These are phyloP conservation scores for Sphagnurus paluster DNA, from an alignment of 1,284 basidiomycete species.

Conservation along the genomic window DNA sequence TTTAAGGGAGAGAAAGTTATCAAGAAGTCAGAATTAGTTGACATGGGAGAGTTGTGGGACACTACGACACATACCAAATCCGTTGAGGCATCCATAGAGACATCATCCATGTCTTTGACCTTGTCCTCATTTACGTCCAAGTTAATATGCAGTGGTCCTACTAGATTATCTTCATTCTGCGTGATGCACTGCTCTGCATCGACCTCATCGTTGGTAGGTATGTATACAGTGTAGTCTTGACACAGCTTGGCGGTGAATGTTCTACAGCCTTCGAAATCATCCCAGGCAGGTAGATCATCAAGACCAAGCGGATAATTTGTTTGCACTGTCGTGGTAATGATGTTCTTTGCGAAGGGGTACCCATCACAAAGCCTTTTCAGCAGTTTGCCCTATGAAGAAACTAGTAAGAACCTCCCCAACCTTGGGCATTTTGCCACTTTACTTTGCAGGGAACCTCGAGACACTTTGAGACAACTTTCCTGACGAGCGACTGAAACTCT, in stretches of 20 bases:
- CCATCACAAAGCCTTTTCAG: slow-evolving; percentile 53
- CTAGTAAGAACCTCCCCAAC: background rate
- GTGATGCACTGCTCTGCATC: too few species aligned
- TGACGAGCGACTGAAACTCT: slow-evolving; percentile 44
- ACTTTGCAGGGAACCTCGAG: slow-evolving; percentile 69
- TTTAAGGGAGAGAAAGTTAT: slow-evolving; percentile 8
- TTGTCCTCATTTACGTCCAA: slow-evolving; percentile 18
- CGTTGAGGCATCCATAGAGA: slow-evolving; percentile 15
- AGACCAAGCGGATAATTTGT: slow-evolving; percentile 50
- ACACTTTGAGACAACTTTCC: slow-evolving; percentile 55
- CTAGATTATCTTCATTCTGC: slow-evolving; percentile 16
- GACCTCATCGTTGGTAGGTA: too few species aligned
- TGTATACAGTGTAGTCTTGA: slow-evolving; percentile 42
- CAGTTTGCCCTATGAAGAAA: slow-evolving; percentile 53
- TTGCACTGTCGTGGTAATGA: slow-evolving; percentile 44
- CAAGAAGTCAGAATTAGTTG: too few species aligned
- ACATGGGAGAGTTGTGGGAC: too few species aligned
- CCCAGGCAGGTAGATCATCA: slow-evolving; percentile 53
- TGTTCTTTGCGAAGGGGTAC: slow-evolving; percentile 40
- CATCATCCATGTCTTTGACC: slow-evolving; percentile 17
- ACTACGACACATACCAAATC: slow-evolving; percentile 25
- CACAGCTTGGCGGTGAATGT: slow-evolving; percentile 50
- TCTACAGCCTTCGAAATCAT: slow-evolving; percentile 43
- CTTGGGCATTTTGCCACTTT: slow-evolving; percentile 11
- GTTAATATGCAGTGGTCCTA: too few species aligned